phyloP scores from a whole-genome alignment of 2,329 filamentous ascomycete genomes.

The Aureobasidium sp. region DNA sequence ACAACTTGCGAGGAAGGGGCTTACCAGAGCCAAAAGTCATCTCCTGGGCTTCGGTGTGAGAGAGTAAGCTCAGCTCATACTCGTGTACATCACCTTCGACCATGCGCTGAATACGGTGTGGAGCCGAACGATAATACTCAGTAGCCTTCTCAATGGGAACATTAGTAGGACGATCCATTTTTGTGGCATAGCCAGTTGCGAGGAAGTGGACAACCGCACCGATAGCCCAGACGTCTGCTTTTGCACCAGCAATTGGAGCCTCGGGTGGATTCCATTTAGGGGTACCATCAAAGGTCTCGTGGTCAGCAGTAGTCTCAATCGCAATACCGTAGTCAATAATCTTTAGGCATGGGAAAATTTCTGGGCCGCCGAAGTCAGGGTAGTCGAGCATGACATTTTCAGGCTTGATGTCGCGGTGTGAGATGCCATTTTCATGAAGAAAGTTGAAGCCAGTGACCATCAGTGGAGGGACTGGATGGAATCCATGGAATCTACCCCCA shows the following conservation, averaged over 20 bases:
- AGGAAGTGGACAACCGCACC: constrained; percentile 14
- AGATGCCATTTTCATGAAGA: constrained; percentile 98
- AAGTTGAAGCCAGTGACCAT: constrained; percentile 91
- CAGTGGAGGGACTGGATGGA: too few relatives aligned
- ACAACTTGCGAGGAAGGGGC: background rate
- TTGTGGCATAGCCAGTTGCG: background rate
- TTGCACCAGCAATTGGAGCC: background rate
- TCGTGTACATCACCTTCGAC: background rate
- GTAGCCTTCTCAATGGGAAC: background rate
- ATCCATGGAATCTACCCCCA: too few relatives aligned
- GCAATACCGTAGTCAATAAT: constrained; percentile 18
- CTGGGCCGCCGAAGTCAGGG: constrained; percentile 37
- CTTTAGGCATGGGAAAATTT: constrained; percentile 5
- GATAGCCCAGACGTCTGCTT: constrained; percentile 16
- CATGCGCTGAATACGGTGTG: background rate
- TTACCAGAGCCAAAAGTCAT: background rate
- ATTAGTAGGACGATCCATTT: background rate
- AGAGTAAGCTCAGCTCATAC: background rate
- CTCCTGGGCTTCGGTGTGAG: background rate
- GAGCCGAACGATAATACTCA: background rate
- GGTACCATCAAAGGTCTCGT: background rate
- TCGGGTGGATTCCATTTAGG: constrained; percentile 11
- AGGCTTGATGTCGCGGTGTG: constrained; percentile 96
- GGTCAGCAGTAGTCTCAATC: background rate
- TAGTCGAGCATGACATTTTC: constrained; percentile 97